Percentiles rank a stretch among this genome's conserved stretches.
These are phyloP conservation scores for Yarrowia sp. DNA, from an alignment of 805 yeast species.

Conservation along the genomic window DNA sequence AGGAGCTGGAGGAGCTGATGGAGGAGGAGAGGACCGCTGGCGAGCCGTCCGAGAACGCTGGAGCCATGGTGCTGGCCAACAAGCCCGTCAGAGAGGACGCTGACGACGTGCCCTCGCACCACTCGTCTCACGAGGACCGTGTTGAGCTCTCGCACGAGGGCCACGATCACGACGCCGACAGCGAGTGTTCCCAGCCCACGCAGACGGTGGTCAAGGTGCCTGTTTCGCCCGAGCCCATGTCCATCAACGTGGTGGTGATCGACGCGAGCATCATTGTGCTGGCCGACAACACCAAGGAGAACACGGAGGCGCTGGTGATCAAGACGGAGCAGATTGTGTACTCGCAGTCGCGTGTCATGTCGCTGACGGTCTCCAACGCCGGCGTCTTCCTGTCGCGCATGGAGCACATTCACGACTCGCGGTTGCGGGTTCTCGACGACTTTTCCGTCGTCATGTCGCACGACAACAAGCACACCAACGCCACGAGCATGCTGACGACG, in stretches of 20 bases:
- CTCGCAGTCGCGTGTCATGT: slow-evolving; percentile 62
- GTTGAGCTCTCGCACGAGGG: not conserved
- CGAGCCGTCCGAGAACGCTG: not conserved
- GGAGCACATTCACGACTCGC: slow-evolving; percentile 59
- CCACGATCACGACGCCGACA: not conserved
- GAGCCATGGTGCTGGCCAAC: slow-evolving; percentile 5
- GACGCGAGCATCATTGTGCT: slow-evolving; percentile 75
- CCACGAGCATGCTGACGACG: slow-evolving; percentile 56
- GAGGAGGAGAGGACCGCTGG: slow-evolving; percentile 12
- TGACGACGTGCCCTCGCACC: slow-evolving; percentile 1
- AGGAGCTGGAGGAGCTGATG: slow-evolving; percentile 26
- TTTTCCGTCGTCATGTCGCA: slow-evolving; percentile 74
- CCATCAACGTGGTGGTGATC: slow-evolving; percentile 57
- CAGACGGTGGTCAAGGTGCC: slow-evolving; percentile 28
- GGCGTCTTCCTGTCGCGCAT: slow-evolving; percentile 84
- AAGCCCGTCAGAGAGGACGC: not conserved
- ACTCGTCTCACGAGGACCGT: slow-evolving; percentile 5
- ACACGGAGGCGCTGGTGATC: slow-evolving; percentile 87
- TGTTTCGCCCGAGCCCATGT: slow-evolving; percentile 30
- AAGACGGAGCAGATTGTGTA: slow-evolving; percentile 75
- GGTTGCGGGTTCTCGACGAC: slow-evolving; percentile 80
- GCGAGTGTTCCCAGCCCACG: not conserved
- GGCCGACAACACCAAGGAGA: slow-evolving; percentile 67
- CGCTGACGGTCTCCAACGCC: slow-evolving; percentile 69
- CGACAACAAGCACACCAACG: slow-evolving; percentile 66